These are phyloP conservation scores for Shiraia bambusicola DNA, from an alignment of 2,329 filamentous ascomycete species.

Conservation along the genomic window DNA sequence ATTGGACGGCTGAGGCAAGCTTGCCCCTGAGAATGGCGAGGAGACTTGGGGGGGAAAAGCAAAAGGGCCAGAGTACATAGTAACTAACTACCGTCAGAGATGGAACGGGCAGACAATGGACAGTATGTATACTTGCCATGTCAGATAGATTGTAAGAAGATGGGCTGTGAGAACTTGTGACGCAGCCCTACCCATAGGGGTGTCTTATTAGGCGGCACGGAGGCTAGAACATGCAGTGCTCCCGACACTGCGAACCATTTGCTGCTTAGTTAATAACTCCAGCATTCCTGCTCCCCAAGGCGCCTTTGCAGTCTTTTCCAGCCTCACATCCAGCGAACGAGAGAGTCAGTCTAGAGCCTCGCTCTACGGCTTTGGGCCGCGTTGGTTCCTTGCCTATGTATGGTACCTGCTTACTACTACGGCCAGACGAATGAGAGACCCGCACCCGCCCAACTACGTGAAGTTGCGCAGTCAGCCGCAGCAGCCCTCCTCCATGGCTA, in stretches of 20 bases:
- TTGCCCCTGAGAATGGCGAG: no score
- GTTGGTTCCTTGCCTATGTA: slow-evolving; percentile 19
- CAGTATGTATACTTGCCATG: no score
- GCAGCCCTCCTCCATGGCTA: slow-evolving; percentile 32
- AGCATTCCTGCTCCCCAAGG: slow-evolving; percentile 24
- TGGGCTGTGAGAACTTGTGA: slow-evolving; percentile 6
- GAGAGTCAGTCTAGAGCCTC: slow-evolving; percentile 18
- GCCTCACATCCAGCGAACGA: slow-evolving; percentile 19
- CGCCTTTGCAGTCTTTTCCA: no score
- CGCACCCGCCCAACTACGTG: slow-evolving; percentile 16
- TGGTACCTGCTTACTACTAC: slow-evolving; percentile 14
- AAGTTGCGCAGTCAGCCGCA: slow-evolving; percentile 30
- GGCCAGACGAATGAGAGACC: slow-evolving; percentile 23
- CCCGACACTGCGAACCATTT: slow-evolving; percentile 20
- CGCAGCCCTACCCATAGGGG: slow-evolving; percentile 19
- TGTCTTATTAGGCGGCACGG: slow-evolving; percentile 10
- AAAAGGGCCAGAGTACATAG: no score
- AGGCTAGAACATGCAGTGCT: slow-evolving; percentile 25
- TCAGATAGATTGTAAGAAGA: background rate
- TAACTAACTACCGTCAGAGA: background rate
- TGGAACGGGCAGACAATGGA: background rate
- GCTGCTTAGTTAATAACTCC: slow-evolving; percentile 26
- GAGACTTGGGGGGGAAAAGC: no score
- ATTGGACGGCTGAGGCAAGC: no score
- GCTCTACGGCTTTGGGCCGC: slow-evolving; percentile 24